phyloP scores from a whole-genome alignment of 176 grass and related monocot genomes.

The Aegilops sharonensis region DNA sequence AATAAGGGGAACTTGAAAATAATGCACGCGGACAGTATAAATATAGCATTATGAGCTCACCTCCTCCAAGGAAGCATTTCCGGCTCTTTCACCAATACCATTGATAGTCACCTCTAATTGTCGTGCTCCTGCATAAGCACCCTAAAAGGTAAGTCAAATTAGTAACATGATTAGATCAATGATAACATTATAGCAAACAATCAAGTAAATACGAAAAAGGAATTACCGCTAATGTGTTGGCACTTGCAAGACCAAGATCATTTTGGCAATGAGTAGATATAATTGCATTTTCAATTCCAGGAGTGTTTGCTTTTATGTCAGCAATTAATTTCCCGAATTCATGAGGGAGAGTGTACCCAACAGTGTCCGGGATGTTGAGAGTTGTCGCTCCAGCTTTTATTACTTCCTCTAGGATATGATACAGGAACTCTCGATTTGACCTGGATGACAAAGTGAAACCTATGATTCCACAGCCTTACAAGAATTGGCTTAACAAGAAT shows the following conservation, averaged over 20 bases:
- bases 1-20: background rate
- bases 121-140: slow-evolving; percentile 76
- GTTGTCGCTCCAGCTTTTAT: slow-evolving; percentile 96
- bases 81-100: slow-evolving; percentile 97
- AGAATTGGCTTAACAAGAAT: background rate
- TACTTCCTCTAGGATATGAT: slow-evolving; percentile 88
- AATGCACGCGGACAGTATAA: background rate
- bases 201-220: slow-evolving; percentile 25
- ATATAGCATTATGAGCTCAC: slow-evolving; percentile 36
- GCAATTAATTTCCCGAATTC: slow-evolving; percentile 87
- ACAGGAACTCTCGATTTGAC: slow-evolving; percentile 82
- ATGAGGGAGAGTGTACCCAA: slow-evolving; percentile 81
- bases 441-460: slow-evolving; percentile 42
- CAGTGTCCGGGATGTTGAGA: slow-evolving; percentile 95
- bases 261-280: slow-evolving; percentile 99
- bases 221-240: slow-evolving; percentile 85
- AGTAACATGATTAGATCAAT: slow-evolving; percentile 30
- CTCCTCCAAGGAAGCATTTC: slow-evolving; percentile 99
- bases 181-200: slow-evolving; percentile 17
- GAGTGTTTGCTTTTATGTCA: slow-evolving; percentile 88
- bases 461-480: background rate
- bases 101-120: slow-evolving; percentile 98
- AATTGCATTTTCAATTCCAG: slow-evolving; percentile 83
- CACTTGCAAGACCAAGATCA: slow-evolving; percentile 93
- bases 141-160: slow-evolving; percentile 63